Percentiles rank a stretch among this genome's conserved stretches.
Evolutionary conservation across 257 asterid species (phyloP).

Genomic region (Nemophila menziesii): DNA sequence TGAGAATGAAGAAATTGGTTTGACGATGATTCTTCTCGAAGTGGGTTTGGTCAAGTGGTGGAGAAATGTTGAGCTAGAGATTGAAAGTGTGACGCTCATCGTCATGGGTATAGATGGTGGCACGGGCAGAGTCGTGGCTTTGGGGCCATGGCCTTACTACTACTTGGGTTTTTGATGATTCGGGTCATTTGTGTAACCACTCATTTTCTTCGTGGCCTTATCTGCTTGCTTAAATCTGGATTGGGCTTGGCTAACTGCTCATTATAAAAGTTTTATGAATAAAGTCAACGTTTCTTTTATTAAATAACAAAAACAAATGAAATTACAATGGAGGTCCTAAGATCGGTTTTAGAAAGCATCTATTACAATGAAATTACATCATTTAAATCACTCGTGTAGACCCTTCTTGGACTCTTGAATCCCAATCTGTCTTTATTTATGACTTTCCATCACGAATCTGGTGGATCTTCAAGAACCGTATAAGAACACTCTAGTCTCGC

Average conservation of each 20-base stretch:
- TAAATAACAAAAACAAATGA: too few relatives aligned
- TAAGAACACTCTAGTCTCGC: too few relatives aligned
- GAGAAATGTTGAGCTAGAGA: constrained; percentile 36
- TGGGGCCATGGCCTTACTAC: constrained; percentile 30
- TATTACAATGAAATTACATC: too few relatives aligned
- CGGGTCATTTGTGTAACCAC: constrained; percentile 52
- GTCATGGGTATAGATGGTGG: constrained; percentile 19
- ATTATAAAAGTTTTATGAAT: too few relatives aligned
- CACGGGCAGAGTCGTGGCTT: constrained; percentile 10
- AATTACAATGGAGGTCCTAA: too few relatives aligned
- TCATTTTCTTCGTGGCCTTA: constrained; percentile 22
- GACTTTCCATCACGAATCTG: too few relatives aligned
- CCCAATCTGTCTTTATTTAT: too few relatives aligned
- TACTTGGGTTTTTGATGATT: constrained; percentile 14
- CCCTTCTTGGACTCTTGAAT: too few relatives aligned
- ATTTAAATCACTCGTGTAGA: too few relatives aligned
- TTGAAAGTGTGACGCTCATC: constrained; percentile 26
- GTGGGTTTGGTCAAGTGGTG: constrained; percentile 26
- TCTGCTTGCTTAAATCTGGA: not conserved
- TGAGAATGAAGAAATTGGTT: constrained; percentile 29
- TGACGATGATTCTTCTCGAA: constrained; percentile 20
- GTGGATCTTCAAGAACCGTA: too few relatives aligned
- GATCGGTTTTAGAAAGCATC: too few relatives aligned
- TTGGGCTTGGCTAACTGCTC: not conserved
- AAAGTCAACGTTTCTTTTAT: too few relatives aligned